These are phyloP conservation scores for Rhododendron simsii DNA, from an alignment of 148 eudicot genomes.

Conservation along the genomic window DNA sequence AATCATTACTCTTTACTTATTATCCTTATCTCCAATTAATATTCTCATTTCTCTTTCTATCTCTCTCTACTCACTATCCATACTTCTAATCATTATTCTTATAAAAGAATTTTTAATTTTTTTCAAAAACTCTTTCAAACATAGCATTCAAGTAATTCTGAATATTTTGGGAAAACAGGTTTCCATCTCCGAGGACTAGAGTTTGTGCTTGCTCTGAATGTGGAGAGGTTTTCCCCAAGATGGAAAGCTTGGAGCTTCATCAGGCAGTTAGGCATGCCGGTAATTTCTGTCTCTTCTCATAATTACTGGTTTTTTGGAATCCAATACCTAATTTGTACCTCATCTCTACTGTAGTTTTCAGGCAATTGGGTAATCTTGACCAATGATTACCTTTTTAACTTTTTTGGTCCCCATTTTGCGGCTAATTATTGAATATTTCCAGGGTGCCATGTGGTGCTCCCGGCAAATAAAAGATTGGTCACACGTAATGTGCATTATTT, in stretches of 20 bases:
- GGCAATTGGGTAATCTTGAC: not conserved
- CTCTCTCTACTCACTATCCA: too few species aligned
- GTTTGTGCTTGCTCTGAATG: conserved; percentile 83
- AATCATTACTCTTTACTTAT: too few species aligned
- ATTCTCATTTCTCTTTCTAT: too few species aligned
- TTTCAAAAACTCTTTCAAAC: too few species aligned
- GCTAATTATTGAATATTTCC: not conserved
- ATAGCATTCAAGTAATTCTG: too few species aligned
- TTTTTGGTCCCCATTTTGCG: not conserved
- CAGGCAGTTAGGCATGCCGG: conserved; percentile 90
- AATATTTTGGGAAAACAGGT: conserved; percentile 30
- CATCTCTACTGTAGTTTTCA: not conserved
- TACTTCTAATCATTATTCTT: too few species aligned
- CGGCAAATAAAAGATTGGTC: too few species aligned
- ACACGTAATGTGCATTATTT: too few species aligned
- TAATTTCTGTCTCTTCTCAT: conserved; percentile 13
- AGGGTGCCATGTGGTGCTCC: too few species aligned
- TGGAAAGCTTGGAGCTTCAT: conserved; percentile 89
- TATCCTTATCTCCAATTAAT: too few species aligned
- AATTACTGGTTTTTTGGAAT: not conserved
- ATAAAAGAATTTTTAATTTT: too few species aligned
- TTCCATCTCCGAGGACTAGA: conserved; percentile 71
- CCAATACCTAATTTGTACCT: not conserved
- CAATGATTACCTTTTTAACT: not conserved
- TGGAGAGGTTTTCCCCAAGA: conserved; percentile 86